A percentile compares a stretch with the other conserved stretches of the same genome.
Evolutionary conservation across 306 rosid genomes (phyloP).

Genomic region (Morella rubra): DNA sequence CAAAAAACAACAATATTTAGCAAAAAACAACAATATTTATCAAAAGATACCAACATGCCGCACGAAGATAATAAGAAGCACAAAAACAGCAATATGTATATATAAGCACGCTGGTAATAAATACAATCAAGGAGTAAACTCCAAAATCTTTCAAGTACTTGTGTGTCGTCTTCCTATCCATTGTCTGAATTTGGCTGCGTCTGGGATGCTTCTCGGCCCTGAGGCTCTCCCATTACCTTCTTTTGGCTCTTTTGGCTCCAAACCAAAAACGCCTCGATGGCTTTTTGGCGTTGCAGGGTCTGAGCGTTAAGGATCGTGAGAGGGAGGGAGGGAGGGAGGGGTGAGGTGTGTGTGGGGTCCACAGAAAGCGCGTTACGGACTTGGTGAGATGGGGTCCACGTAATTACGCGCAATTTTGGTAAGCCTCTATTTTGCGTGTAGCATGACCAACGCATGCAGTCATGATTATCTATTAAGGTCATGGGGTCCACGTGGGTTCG

Average conservation of each 20-base stretch:
- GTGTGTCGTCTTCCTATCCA: constrained; percentile 5
- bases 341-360: constrained; percentile 30
- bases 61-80: constrained; percentile 9
- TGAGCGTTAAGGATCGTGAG: background rate
- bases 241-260: background rate
- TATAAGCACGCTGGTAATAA: background rate
- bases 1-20: constrained; percentile 5
- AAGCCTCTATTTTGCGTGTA: background rate
- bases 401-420: background rate
- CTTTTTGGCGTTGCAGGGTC: background rate
- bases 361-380: constrained; percentile 34
- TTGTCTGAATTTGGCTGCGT: constrained; percentile 29
- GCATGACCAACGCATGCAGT: too few relatives aligned
- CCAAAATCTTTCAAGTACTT: constrained; percentile 17
- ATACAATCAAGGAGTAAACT: constrained; percentile 14
- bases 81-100: background rate
- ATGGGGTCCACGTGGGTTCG: too few relatives aligned
- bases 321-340: background rate
- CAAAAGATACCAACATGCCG: constrained; percentile 30
- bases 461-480: too few relatives aligned
- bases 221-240: constrained; percentile 15
- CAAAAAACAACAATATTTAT: background rate
- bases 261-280: background rate
- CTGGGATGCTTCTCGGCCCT: constrained; percentile 35
- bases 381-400: background rate